Evolutionary conservation across 2,329 filamentous ascomycete species (phyloP).

Genomic region (Aschersonia sp.): DNA sequence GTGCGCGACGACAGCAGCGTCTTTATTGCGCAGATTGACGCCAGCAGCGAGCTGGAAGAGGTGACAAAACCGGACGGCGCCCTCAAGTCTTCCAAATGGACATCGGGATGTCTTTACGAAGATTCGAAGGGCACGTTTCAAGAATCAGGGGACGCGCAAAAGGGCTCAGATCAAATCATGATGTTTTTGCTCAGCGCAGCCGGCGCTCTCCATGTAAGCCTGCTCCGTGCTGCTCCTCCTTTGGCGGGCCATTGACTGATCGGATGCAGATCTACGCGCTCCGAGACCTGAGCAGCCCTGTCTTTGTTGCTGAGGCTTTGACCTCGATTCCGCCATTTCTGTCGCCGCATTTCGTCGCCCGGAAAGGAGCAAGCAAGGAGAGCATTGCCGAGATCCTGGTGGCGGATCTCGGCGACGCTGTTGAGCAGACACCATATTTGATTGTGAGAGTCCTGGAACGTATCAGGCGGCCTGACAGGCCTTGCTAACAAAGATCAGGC

Average conservation of each 20-base stretch:
- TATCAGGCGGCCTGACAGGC: background rate
- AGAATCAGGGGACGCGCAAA: slow-evolving; percentile 22
- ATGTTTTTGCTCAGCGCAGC: slow-evolving; percentile 64
- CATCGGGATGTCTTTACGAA: slow-evolving; percentile 71
- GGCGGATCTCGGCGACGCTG: slow-evolving; percentile 68
- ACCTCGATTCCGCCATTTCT: slow-evolving; percentile 65
- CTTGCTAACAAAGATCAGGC: slow-evolving; percentile 23
- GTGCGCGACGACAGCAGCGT: slow-evolving; percentile 72
- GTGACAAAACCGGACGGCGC: slow-evolving; percentile 47
- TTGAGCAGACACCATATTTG: slow-evolving; percentile 58
- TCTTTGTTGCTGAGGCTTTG: slow-evolving; percentile 64
- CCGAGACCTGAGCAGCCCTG: slow-evolving; percentile 52
- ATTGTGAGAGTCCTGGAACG: slow-evolving; percentile 41
- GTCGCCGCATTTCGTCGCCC: slow-evolving; percentile 52
- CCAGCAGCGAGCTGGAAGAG: slow-evolving; percentile 71
- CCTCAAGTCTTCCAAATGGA: slow-evolving; percentile 53
- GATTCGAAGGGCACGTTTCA: slow-evolving; percentile 45
- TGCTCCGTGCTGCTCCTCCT: background rate
- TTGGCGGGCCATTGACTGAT: background rate
- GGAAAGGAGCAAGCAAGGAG: slow-evolving; percentile 59
- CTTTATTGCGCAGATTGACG: slow-evolving; percentile 63
- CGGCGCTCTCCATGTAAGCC: slow-evolving; percentile 57
- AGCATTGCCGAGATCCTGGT: slow-evolving; percentile 66
- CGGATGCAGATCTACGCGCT: slow-evolving; percentile 54
- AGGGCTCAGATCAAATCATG: slow-evolving; percentile 37